Base-by-base conservation (phyloP, 495 filamentous ascomycete genomes). In the Podospora didyma region DNA sequence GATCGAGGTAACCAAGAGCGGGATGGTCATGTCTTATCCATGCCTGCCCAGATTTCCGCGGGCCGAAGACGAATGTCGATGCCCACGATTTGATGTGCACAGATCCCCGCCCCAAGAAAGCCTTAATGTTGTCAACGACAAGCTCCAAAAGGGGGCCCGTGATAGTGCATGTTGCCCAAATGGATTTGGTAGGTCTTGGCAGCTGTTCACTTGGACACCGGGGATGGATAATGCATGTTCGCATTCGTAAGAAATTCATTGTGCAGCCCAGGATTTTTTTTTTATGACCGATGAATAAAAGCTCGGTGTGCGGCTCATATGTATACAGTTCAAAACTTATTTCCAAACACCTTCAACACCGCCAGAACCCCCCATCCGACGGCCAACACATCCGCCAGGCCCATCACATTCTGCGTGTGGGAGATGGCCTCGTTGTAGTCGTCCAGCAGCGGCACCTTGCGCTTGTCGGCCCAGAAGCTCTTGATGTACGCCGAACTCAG, bases 351-450 rank as follows among this genome's bases (percentile, higher is more conserved):
- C 49, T 49, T 63, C 39, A 63, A 12, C 5, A 52, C 12, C 2
- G 52, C 54, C 26, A 63, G 22, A 10, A 47, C 46, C 11, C 24
- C 63, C 63, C 63, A 66, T 11, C 54, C 54, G 10, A 54, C 20
- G 1, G 45, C 63, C 12, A 66, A 52, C 14, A 17, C 41, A 19
- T 61, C 60, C 1, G 52, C 46, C 16, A 61, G 49, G 2, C 47
- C 45, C 44, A 54, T 57, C 10, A 63, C 55, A 5, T 48, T 53
- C 17, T 54, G 21, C 16, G 53, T 59, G 42, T 63, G 51, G 20
- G 54, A 51, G 37, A 66, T 54, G 21, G 63, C 63, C 5, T 57
- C 57, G 35, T 66, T 66, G 47, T 66, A 66, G 23, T 63, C 60
- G 23, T 61, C 60, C 60, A 63, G 50, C 16, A 61, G 44, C 20